Evolutionary conservation across 139 green algal genomes (phyloP).

Genomic region (Marvania coccoides): DNA sequence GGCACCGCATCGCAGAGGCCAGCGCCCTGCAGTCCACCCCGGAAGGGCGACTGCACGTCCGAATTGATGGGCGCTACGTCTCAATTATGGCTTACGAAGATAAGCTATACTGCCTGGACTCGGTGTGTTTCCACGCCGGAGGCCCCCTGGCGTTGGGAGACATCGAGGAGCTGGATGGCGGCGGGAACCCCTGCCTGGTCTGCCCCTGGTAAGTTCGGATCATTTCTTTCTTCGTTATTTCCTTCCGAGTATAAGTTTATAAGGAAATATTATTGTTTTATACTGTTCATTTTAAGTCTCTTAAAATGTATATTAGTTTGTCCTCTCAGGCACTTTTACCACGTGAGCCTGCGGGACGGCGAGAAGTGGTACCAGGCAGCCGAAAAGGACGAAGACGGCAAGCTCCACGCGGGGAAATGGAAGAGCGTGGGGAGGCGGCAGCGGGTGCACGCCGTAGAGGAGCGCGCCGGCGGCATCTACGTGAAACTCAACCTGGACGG

Average conservation of each 20-base stretch:
- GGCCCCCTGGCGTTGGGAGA: slow-evolving; percentile 32
- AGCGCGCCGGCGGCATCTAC: slow-evolving; percentile 19
- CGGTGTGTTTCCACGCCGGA: slow-evolving; percentile 36
- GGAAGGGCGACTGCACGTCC: neutral
- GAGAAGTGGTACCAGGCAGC: slow-evolving; percentile 36
- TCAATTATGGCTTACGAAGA: slow-evolving; percentile 11
- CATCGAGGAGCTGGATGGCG: slow-evolving; percentile 27
- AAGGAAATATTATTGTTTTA: no score
- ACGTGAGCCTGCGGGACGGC: slow-evolving; percentile 12
- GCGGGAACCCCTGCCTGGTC: slow-evolving; percentile 14
- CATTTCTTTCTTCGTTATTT: no score
- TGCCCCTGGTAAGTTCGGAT: slow-evolving; percentile 19
- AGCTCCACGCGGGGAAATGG: slow-evolving; percentile 30
- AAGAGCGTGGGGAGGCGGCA: slow-evolving; percentile 34
- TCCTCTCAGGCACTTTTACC: slow-evolving; percentile 37
- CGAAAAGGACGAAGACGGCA: slow-evolving; percentile 16
- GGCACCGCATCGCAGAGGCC: neutral
- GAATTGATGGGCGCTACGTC: slow-evolving; percentile 22
- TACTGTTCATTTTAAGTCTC: no score
- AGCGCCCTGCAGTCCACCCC: neutral
- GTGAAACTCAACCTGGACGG: slow-evolving; percentile 31
- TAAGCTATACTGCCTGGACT: slow-evolving; percentile 25
- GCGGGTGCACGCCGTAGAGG: slow-evolving; percentile 27
- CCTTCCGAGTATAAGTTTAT: no score
- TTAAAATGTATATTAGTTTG: no score